Base-by-base conservation (phyloP, 441 rosid species). In the Pelargonium australe region DNA sequence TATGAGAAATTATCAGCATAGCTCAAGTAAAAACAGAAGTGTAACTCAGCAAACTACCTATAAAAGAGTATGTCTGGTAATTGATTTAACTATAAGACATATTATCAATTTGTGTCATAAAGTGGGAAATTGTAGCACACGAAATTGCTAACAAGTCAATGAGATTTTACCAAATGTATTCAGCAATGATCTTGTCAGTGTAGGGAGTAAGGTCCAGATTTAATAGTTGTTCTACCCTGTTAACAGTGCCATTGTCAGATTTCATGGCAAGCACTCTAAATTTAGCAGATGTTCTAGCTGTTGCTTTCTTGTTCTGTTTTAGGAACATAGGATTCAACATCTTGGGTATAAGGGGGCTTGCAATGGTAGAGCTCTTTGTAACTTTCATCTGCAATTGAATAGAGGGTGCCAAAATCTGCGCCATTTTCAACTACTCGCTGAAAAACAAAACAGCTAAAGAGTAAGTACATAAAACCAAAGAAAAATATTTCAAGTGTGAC, bases 151-250 rank as follows among this genome's bases (percentile, higher is more conserved):
- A 70, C 68, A 58, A 47, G 65, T 55, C 41, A 41, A 68, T 2
- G 2, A 37, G 31, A 47, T 16, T 63, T 73, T 87, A 91, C 99
- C 99, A 91, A 72, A 95, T 89, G 77, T 95, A 95, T 65, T 95
- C 99, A 16, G 97, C 97, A 64, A 95, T 90, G 83, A 95, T 87
- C 73, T 76, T 84, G 75, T 91, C 87, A 43, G 97, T 84, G 81
- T 80, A 86, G 40, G 96, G 92, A 25, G 88, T 89, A 63, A 87
- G 69, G 66, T 95, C 99, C 82, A 91, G 60, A 79, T 95, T 95
- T 68, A 95, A 89, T 23, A 95, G 87, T 67, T 76, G 62, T 75
- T 90, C 96, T 16, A 95, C 51, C 84, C 97, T 87, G 71, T 88
- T 90, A 79, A 91, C 67, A 2, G 91, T 84, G 76, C 87, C 61